Conservation (phyloP, 345 rosid species). For the Citrus unshiu region DNA sequence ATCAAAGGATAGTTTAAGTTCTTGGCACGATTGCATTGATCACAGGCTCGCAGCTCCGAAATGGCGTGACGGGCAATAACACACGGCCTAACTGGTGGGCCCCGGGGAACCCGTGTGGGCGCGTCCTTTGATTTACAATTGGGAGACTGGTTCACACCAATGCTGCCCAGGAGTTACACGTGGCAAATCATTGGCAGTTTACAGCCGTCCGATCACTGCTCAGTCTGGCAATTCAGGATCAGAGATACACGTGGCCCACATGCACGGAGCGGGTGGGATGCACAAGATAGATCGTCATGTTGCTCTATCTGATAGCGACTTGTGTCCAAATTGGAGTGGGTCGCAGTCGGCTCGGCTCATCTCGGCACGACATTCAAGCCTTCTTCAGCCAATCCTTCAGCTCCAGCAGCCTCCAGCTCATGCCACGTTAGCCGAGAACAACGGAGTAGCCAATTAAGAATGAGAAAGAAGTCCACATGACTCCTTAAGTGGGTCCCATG, state of each 20-base stretch:
- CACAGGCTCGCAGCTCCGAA: not conserved
- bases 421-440: not conserved
- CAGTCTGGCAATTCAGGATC: not conserved
- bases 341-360: not conserved
- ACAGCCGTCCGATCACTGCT: not conserved
- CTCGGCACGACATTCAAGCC: not conserved
- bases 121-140: not conserved
- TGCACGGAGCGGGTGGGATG: not conserved
- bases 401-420: not conserved
- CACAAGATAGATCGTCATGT: not conserved
- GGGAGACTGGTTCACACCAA: not conserved
- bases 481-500: not conserved
- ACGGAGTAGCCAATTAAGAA: not conserved
- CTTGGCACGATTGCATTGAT: not conserved
- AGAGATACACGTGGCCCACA: constrained; percentile 15
- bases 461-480: not conserved
- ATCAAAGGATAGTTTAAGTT: not conserved
- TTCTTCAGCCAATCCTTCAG: not conserved
- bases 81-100: not conserved
- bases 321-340: not conserved
- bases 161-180: not conserved
- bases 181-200: not conserved
- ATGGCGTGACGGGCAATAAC: not conserved
- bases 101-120: not conserved
- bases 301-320: not conserved